These are phyloP conservation scores for Backusella macrospora DNA, from an alignment of 192 early-diverging fungal genomes.

Conservation along the genomic window DNA sequence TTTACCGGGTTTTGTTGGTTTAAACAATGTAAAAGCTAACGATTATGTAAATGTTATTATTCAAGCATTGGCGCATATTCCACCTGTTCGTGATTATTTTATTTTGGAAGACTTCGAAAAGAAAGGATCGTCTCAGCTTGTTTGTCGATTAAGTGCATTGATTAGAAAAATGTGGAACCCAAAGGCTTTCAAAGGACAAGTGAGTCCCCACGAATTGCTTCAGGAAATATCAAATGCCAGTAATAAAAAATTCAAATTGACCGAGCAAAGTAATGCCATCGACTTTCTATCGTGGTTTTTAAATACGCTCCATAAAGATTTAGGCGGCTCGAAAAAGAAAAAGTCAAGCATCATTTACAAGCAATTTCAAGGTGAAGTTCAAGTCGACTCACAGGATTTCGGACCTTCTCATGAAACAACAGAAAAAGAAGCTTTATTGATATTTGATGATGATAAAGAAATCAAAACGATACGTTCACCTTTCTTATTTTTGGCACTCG, in stretches of 20 bases:
- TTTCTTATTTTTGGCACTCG: slow-evolving; percentile 87
- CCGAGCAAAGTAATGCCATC: slow-evolving; percentile 80
- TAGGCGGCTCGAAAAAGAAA: slow-evolving; percentile 79
- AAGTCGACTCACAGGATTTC: slow-evolving; percentile 70
- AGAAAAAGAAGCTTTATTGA: slow-evolving; percentile 43
- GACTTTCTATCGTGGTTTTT: slow-evolving; percentile 93
- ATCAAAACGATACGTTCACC: slow-evolving; percentile 60
- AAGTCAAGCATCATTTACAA: slow-evolving; percentile 67
- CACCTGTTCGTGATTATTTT: slow-evolving; percentile 83
- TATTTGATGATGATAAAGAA: slow-evolving; percentile 53
- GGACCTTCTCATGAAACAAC: slow-evolving; percentile 41
- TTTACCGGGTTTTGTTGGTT: slow-evolving; percentile 87
- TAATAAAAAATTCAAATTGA: slow-evolving; percentile 76
- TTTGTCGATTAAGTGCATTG: slow-evolving; percentile 75
- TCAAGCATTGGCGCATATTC: slow-evolving; percentile 85
- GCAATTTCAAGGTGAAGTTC: slow-evolving; percentile 86
- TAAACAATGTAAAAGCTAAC: slow-evolving; percentile 95
- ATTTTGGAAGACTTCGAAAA: slow-evolving; percentile 62
- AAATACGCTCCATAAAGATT: slow-evolving; percentile 83
- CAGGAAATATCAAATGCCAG: slow-evolving; percentile 90
- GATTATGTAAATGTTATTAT: slow-evolving; percentile 94
- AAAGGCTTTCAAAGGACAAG: slow-evolving; percentile 90
- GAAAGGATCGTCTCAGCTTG: slow-evolving; percentile 54
- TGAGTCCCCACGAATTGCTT: slow-evolving; percentile 92
- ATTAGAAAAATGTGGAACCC: slow-evolving; percentile 94